Evolutionary conservation across 2,329 filamentous ascomycete species (phyloP), one percentile per base, ranked within the genome.

Genomic region (Talaromyces sp.): DNA sequence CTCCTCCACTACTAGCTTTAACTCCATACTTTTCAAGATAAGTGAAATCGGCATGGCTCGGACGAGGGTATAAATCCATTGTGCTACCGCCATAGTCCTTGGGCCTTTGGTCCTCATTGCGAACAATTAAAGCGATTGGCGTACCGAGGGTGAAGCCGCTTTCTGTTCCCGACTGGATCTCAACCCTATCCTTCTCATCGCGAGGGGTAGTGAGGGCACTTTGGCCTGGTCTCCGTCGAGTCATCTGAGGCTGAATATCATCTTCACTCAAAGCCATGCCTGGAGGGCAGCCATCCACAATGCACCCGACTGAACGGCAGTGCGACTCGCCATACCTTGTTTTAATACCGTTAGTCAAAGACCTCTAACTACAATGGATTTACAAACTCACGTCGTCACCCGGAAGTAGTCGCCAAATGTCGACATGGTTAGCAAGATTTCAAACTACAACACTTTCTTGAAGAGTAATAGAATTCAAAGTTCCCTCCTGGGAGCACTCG

Each of bases 11-110:
- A 72, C 85, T 89, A 37, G 94, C 91, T 80, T 95, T 95, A 65
- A 95, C 86, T 58, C 93, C 93, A 73, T 99, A 99, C 78, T 97
- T 97, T 74, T 96, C 89, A 61, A 96, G 81, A 77, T 97, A 97
- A 61, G 94, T 97, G 84, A 89, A 97, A 77, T 97, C 93, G 60
- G 94, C 93, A 76, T 97, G 94, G 71, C 86, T 91, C 36, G 93
- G 93, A 53, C 94, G 84, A 4, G 94, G 94, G 81, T 88, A 97
- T 62, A 86, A 78, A 75, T 97, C 90, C 84, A 96, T 97, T 28
- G 91, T 96, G 71, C 84, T 83, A 76, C 85, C 84, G 58, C 89
- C 89, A 76, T 97, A 97, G 79, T 99, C 94, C 71, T 90, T 86
- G 39, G 92, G 93, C 62, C 93, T 81, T 72, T 96, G 91, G 73